Conservation (phyloP, 306 rosid species). For the Comarum palustre region DNA sequence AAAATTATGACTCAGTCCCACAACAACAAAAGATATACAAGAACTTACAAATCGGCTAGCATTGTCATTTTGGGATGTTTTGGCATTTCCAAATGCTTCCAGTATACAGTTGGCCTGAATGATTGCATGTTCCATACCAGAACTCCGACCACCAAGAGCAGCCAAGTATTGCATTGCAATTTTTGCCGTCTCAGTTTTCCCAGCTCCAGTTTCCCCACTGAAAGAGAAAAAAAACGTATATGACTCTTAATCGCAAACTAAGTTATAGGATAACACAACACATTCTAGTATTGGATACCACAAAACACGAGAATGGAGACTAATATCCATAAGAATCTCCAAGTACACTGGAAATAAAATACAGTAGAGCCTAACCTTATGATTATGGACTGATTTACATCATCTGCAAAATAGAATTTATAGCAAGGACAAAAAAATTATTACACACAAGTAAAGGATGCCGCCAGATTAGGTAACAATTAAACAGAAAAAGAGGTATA, state of each 20-base stretch:
- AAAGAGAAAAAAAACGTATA: slow-evolving; percentile 23
- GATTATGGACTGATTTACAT: slow-evolving; percentile 80
- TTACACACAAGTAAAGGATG: slow-evolving; percentile 24
- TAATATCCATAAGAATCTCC: slow-evolving; percentile 21
- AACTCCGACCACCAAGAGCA: slow-evolving; percentile 68
- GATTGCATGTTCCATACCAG: slow-evolving; percentile 60
- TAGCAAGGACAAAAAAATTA: slow-evolving; percentile 21
- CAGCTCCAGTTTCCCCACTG: slow-evolving; percentile 99
- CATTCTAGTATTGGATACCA: neutral
- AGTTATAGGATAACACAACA: no score
- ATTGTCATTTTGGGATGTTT: slow-evolving; percentile 75
- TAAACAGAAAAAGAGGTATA: neutral
- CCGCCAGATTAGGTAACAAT: neutral
- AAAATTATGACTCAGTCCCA: slow-evolving; percentile 7
- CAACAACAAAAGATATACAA: slow-evolving; percentile 24
- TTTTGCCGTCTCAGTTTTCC: slow-evolving; percentile 93
- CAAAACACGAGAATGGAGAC: neutral
- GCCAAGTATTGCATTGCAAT: slow-evolving; percentile 81
- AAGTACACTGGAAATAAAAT: slow-evolving; percentile 12
- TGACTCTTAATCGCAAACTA: neutral
- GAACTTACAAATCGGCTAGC: slow-evolving; percentile 95
- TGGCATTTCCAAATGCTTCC: slow-evolving; percentile 96
- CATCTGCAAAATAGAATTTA: slow-evolving; percentile 59
- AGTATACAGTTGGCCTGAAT: slow-evolving; percentile 67
- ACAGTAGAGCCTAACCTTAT: slow-evolving; percentile 61